Conservation (phyloP, 371 early-diverging fungal species). For the Coemansia sp. region DNA sequence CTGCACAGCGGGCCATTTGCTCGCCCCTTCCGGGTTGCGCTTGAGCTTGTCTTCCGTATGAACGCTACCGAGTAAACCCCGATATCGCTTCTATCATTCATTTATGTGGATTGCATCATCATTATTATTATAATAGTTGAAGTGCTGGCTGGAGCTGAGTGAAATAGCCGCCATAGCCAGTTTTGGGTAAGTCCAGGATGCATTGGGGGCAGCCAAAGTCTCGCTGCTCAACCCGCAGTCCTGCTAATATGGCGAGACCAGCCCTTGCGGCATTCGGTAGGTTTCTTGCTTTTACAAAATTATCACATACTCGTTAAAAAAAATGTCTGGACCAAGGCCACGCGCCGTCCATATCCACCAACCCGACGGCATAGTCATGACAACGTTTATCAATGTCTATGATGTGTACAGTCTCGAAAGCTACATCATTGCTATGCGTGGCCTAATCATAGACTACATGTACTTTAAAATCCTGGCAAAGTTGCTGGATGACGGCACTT, state of each 20-base stretch:
- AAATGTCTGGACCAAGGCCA: neutral
- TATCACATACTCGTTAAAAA: neutral
- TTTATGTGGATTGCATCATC: neutral
- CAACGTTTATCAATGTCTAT: neutral
- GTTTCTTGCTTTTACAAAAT: neutral
- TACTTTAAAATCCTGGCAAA: neutral
- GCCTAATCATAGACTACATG: neutral
- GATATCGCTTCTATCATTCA: neutral
- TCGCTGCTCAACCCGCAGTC: no score
- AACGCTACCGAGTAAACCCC: conserved; percentile 1
- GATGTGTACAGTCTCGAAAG: neutral
- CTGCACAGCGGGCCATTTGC: conserved; percentile 55
- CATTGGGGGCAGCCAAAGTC: no score
- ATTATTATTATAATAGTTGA: no score
- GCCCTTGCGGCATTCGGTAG: no score
- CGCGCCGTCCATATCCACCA: neutral
- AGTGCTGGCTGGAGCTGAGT: no score
- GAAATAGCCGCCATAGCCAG: no score
- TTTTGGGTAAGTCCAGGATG: no score
- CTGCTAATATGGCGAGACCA: no score
- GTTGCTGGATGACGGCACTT: neutral
- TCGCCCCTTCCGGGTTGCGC: conserved; percentile 52
- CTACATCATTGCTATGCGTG: neutral
- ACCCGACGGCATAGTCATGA: neutral
- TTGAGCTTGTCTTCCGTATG: conserved; percentile 54